Evolutionary conservation across 1,284 basidiomycete species (phyloP).

Genomic region (Sporisorium scitamineum): DNA sequence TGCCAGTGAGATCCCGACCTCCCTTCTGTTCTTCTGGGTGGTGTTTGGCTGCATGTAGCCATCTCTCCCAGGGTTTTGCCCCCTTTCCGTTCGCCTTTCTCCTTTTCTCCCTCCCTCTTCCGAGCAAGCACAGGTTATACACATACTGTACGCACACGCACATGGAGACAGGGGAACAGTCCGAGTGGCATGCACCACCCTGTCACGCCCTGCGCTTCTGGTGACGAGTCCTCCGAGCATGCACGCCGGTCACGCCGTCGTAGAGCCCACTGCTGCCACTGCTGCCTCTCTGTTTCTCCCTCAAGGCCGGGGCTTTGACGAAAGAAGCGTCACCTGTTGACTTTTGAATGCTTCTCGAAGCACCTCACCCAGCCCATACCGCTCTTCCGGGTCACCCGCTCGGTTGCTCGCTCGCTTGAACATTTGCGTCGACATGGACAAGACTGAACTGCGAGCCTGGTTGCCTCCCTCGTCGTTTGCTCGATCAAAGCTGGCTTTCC

Average conservation of each 20-base stretch:
- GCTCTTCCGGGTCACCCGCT: neutral
- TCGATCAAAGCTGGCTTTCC: neutral
- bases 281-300: neutral
- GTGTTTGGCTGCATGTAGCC: slow-evolving; percentile 5
- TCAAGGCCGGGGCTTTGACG: too few relatives aligned
- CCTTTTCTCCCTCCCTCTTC: neutral
- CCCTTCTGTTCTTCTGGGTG: slow-evolving; percentile 7
- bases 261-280: too few relatives aligned
- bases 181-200: neutral
- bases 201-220: neutral
- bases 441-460: neutral
- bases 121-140: neutral
- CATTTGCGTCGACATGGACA: neutral
- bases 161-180: neutral
- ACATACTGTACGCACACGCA: neutral
- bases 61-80: too few relatives aligned
- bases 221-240: neutral
- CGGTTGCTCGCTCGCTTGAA: neutral
- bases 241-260: slow-evolving; percentile 4
- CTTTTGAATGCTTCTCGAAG: neutral
- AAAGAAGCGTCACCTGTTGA: too few relatives aligned
- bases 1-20: neutral
- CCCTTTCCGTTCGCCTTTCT: too few relatives aligned
- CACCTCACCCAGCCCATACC: neutral
- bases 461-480: neutral